Evolutionary conservation across 176 grass and related monocot genomes (phyloP), one percentile per base, ranked within the genome.

Genomic region (Carex kokanica): DNA sequence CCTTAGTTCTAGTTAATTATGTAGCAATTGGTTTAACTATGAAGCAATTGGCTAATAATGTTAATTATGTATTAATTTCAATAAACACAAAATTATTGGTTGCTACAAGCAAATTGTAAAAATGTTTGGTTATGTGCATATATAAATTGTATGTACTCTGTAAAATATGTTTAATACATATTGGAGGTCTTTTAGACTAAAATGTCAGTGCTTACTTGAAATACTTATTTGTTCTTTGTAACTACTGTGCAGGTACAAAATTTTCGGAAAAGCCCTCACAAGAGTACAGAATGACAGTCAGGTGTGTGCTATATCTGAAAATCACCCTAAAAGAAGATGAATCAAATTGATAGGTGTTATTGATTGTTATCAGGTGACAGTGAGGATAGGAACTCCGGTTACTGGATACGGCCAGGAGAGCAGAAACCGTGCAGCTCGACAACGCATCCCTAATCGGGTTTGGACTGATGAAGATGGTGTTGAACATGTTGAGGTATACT

Each of bases 351-450:
- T 60, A 74, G 56, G 27, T 65, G 38, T 53, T 67, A 64, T 18
- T 81, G 67, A 27, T 78, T 60, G 59, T 73, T 36, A 20, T 88
- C 61, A 95, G 91, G 86, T 99, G 64, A 90, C 91, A 0, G 83
- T 89, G 10, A 91, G 87, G 90, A 99, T 99, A 71, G 96, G 96
- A 41, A 86, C 89, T 78, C 96, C 96, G 41, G 77, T 99, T 83
- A 99, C 93, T 88, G 96, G 96, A 79, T 99, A 99, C 91, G 96
- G 96, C 59, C 88, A 93, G 36, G 96, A 99, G 87, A 93, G 84
- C 74, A 90, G 91, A 95, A 99, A 95, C 62, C 92, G 93, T 62
- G 88, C 93, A 85, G 93, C 96, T 84, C 84, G 93, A 43, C 96
- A 99, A 68, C 89, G 93, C 31, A 92, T 99, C 79, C 88, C 93